Evolutionary conservation across 139 green algal genomes (phyloP).

Genomic region (Picochlorum sp.): DNA sequence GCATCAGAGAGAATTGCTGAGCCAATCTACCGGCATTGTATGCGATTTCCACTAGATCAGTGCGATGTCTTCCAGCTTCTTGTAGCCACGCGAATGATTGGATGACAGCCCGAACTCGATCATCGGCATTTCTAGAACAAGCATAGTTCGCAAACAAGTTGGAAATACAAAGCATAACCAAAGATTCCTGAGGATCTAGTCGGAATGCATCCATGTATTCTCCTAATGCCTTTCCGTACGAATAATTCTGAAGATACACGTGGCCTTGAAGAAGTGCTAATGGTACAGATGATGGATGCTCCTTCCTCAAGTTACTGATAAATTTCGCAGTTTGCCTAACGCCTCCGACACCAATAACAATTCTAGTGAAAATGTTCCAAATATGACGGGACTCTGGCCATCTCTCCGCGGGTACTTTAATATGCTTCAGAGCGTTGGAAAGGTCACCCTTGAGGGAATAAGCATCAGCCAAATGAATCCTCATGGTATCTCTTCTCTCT

Average conservation of each 20-base stretch:
- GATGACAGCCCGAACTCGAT: constrained; percentile 50
- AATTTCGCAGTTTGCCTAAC: constrained; percentile 19
- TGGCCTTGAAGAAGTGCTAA: constrained; percentile 47
- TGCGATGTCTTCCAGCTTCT: constrained; percentile 10
- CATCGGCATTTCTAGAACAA: constrained; percentile 18
- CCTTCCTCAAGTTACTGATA: constrained; percentile 16
- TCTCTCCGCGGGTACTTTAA: constrained; percentile 6
- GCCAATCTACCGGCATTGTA: constrained; percentile 79
- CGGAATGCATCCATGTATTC: constrained; percentile 61
- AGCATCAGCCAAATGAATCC: constrained; percentile 18
- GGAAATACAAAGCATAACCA: constrained; percentile 53
- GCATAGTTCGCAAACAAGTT: constrained; percentile 29
- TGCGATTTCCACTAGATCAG: constrained; percentile 32
- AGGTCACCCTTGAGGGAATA: constrained; percentile 5
- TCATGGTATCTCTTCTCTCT: constrained; percentile 22
- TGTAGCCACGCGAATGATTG: constrained; percentile 70
- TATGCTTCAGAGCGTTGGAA: constrained; percentile 1
- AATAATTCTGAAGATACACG: constrained; percentile 15
- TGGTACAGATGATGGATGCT: constrained; percentile 29
- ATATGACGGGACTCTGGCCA: constrained; percentile 30
- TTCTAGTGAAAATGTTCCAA: constrained; percentile 47
- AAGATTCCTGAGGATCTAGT: constrained; percentile 30
- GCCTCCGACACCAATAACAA: neutral
- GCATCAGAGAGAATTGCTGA: constrained; percentile 62
- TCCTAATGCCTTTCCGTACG: constrained; percentile 30